Evolutionary conservation across 768 basidiomycete species (phyloP).

Genomic region (Naematelia encephala): DNA sequence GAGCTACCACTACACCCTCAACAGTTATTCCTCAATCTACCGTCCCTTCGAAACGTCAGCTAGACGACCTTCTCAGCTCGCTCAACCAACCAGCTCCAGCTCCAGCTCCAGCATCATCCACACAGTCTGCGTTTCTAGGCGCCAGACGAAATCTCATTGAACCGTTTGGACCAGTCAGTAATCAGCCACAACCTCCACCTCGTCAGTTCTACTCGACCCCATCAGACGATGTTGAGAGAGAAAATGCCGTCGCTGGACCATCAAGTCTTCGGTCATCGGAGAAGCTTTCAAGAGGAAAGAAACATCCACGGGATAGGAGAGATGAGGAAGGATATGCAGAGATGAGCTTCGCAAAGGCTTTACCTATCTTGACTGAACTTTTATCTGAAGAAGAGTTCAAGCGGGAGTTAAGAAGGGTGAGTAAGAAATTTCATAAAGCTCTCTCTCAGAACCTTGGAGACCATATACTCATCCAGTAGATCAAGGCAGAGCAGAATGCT

Average conservation of each 20-base stretch:
- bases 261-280: slow-evolving; percentile 1
- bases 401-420: slow-evolving; percentile 33
- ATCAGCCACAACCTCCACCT: slow-evolving; percentile 2
- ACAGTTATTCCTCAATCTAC: not conserved
- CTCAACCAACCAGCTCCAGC: slow-evolving; percentile 21
- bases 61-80: slow-evolving; percentile 36
- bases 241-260: not conserved
- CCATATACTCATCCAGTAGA: slow-evolving; percentile 11
- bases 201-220: not conserved
- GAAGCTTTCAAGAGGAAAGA: not conserved
- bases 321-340: slow-evolving; percentile 17
- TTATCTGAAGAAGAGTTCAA: slow-evolving; percentile 34
- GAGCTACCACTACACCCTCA: not conserved
- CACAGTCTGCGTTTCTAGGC: not conserved
- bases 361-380: slow-evolving; percentile 30
- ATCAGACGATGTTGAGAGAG: not conserved
- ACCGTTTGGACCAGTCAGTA: slow-evolving; percentile 31
- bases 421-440: slow-evolving; percentile 6
- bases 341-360: slow-evolving; percentile 31
- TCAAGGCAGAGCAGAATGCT: slow-evolving; percentile 43
- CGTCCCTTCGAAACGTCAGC: slow-evolving; percentile 30
- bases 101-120: not conserved
- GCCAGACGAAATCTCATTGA: slow-evolving; percentile 18
- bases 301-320: slow-evolving; percentile 5
- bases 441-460: not conserved